Base-by-base conservation (phyloP, 2,329 filamentous ascomycete species). In the Colletotrichum costaricense region DNA sequence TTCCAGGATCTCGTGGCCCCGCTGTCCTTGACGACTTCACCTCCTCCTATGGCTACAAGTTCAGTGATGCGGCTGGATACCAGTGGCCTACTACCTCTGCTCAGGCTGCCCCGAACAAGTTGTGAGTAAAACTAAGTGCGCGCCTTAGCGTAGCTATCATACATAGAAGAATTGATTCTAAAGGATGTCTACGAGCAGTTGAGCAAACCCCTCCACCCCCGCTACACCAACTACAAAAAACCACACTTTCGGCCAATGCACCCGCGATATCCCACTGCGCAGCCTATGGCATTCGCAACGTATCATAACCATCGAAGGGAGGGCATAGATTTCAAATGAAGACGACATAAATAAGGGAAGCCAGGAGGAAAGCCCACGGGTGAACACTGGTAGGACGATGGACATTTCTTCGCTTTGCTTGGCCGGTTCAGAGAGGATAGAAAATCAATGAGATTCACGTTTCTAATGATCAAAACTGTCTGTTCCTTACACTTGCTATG, bases 21-120 rank as follows among this genome's bases (percentile, higher is more conserved):
- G 94, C 95, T 68, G 96, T 99, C 49, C 90, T 99, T 69, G 97
- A 99, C 79, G 97, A 99, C 86, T 99, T 99, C 87, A 98, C 96
- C 38, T 93, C 95, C 54, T 98, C 95, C 6, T 99, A 98, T 82
- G 97, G 97, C 76, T 99, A 99, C 90, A 98, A 98, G 85, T 99
- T 99, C 88, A 97, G 94, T 82, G 97, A 99, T 80, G 95, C 95
- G 75, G 94, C 95, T 78, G 95, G 95, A 69, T 98, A 98, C 87
- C 95, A 97, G 85, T 98, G 95, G 95, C 94, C 95, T 46, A 93
- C 94, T 72, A 94, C 93, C 72, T 91, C 92, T 76, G 90, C 91
- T 42, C 87, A 89, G 71, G 80, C 82, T 55, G 80, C 83, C 55
- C 90, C 91, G 72, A 95, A 94, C 89, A 95, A 95, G 88, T 91